Base-by-base conservation (phyloP, 306 rosid genomes). In the Cucurbita moschata region DNA sequence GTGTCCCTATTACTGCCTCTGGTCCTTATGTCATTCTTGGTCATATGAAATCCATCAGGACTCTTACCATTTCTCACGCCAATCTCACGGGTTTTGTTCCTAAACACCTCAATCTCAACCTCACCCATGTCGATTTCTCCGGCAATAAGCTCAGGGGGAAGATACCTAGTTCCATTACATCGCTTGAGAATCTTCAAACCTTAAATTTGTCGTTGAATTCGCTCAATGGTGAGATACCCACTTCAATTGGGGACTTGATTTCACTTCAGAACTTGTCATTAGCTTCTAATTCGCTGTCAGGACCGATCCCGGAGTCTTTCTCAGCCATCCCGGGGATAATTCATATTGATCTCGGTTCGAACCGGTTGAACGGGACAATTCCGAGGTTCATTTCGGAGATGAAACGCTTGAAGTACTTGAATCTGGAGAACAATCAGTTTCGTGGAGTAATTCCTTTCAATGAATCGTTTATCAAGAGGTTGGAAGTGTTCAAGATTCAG, bases 311-410 rank as follows among this genome's bases (percentile, higher is more conserved):
- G 0, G 96, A 83, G 73, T 85, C 97, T 0, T 50, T 94, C 2
- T 94, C 98, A 0, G 96, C 97, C 5, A 59, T 94, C 0, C 87
- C 98, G 0, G 82, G 78, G 12, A 64, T 90, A 44, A 64, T 77
- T 60, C 97, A 90, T 78, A 7, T 94, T 76, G 99, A 94, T 89
- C 91, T 94, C 82, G 91, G 97, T 79, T 87, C 95, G 5, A 94
- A 94, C 75, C 88, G 86, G 83, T 81, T 94, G 38, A 94, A 94
- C 14, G 99, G 99, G 13, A 77, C 97, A 26, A 85, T 94, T 67
- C 99, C 99, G 4, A 89, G 80, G 75, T 90, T 85, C 88, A 82
- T 94, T 46, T 76, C 96, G 0, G 85, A 88, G 8, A 87, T 94
- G 95, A 91, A 83, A 78, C 71, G 72, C 54, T 83, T 94, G 78